These are phyloP conservation scores for Ophiostoma quercus DNA, from an alignment of 2,329 filamentous ascomycete genomes.

Conservation along the genomic window DNA sequence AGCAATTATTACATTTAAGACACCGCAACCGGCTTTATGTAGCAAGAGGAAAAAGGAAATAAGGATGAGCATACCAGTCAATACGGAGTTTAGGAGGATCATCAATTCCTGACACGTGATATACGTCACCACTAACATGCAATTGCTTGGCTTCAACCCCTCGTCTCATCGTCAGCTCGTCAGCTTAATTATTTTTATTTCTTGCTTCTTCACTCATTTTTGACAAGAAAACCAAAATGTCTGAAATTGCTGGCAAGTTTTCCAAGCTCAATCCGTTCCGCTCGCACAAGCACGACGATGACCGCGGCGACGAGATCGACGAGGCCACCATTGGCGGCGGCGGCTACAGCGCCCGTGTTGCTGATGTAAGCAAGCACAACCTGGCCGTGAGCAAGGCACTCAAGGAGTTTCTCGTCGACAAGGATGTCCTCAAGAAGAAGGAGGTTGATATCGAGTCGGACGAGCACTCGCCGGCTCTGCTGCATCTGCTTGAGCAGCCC, in stretches of 20 bases:
- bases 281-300: slow-evolving; percentile 8
- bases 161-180: neutral
- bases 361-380: slow-evolving; percentile 7
- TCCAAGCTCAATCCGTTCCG: neutral
- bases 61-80: neutral
- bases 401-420: neutral
- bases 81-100: neutral
- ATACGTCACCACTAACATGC: neutral
- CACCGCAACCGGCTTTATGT: neutral
- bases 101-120: neutral
- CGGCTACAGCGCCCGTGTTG: neutral
- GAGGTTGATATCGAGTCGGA: neutral
- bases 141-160: slow-evolving; percentile 11
- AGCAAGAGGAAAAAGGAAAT: neutral
- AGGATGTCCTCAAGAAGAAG: neutral
- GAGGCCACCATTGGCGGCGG: slow-evolving; percentile 6
- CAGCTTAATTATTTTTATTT: neutral
- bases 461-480: neutral
- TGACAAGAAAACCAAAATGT: neutral
- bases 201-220: neutral
- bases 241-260: neutral
- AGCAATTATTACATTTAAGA: neutral
- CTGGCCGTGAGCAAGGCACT: neutral
- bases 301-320: slow-evolving; percentile 9
- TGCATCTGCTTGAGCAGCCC: neutral